Percentiles rank a stretch among this genome's conserved stretches.
Conservation (phyloP, 352 stramenopile species). For the Globisporangium mamillatum region DNA sequence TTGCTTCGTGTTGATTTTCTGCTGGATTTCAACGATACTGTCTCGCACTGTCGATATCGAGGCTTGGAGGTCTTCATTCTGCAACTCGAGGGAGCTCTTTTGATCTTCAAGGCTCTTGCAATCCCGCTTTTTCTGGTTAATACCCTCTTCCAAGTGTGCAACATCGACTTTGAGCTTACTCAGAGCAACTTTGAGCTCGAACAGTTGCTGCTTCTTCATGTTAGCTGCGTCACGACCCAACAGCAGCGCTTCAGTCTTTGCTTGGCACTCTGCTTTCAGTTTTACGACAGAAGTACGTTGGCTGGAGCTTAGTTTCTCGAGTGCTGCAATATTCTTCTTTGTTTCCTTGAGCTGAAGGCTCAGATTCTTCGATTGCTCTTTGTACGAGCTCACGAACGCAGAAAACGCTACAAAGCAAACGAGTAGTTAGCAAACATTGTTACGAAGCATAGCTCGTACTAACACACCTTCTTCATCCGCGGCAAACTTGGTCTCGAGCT, state of each 20-base stretch:
- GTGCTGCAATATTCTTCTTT: background rate
- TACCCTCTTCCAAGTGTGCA: background rate
- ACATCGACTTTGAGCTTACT: constrained; percentile 11
- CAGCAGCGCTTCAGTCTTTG: constrained; percentile 4
- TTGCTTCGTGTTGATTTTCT: constrained; percentile 1
- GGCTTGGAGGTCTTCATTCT: constrained; percentile 5
- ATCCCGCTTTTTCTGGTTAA: background rate
- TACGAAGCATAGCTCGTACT: background rate
- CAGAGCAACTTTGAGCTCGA: constrained; percentile 2
- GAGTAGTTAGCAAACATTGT: background rate
- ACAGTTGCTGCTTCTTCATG: constrained; percentile 7
- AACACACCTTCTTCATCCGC: constrained; percentile 11
- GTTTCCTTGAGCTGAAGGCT: constrained; percentile 7
- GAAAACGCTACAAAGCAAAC: background rate
- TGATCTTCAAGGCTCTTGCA: constrained; percentile 1
- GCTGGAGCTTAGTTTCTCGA: background rate
- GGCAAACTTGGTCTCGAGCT: constrained; percentile 5
- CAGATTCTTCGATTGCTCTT: constrained; percentile 3
- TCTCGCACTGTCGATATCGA: background rate
- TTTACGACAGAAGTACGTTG: background rate
- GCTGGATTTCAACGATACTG: background rate
- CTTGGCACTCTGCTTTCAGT: constrained; percentile 6
- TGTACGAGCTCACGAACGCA: constrained; percentile 5
- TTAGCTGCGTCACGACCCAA: background rate
- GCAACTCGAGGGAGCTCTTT: background rate